Base-by-base conservation (phyloP, 805 yeast species). In the Sungouiozyma intestinalis region DNA sequence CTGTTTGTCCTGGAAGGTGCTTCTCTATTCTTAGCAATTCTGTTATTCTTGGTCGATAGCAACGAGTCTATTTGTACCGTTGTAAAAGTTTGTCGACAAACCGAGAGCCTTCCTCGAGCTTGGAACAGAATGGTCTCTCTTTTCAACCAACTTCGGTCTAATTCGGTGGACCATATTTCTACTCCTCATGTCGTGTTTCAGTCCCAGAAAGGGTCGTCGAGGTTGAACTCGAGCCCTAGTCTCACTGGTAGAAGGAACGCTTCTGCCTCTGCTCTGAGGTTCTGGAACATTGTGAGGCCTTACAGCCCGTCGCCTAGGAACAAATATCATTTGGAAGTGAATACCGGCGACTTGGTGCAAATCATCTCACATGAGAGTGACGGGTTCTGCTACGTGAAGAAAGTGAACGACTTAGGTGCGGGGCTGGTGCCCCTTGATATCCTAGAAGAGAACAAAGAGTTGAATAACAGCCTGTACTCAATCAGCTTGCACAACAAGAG, bases 271-370 rank as follows among this genome's bases (percentile, higher is more conserved):
- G 29, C 6, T 11, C 19, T 42, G 31, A 42, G 31, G 21, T 45
- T 48, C 14, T 45, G 40, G 18, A 42, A 39, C 16, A 36, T 43
- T 3, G 17, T 31, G 2, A 40, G 35, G 19, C 39, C 43, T 29
- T 41, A 40, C 18, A 18, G 18, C 8, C 46, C 45, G 4, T 24
- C 21, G 2, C 29, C 29, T 7, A 24, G 11, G 11, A 18, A 33
- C 6, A 17, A n/a, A 3, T 33, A 27, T 7, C 39, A 37, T 31
- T n/a, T 46, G 18, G 9, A 27, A 1, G 31, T 40, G 11, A 36
- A 36, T 9, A 41, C 38, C 18, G 50, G 45, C n/a, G 42, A 40
- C 21, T 21, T 50, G 4, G 51, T 49, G 1, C 53, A 50, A 41
- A 20, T 51, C 4, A 41, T 51, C 11, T 47, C 49, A 3, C 35